These are phyloP conservation scores for Mortierella sp. DNA, from an alignment of 371 early-diverging fungal species.

Conservation along the genomic window DNA sequence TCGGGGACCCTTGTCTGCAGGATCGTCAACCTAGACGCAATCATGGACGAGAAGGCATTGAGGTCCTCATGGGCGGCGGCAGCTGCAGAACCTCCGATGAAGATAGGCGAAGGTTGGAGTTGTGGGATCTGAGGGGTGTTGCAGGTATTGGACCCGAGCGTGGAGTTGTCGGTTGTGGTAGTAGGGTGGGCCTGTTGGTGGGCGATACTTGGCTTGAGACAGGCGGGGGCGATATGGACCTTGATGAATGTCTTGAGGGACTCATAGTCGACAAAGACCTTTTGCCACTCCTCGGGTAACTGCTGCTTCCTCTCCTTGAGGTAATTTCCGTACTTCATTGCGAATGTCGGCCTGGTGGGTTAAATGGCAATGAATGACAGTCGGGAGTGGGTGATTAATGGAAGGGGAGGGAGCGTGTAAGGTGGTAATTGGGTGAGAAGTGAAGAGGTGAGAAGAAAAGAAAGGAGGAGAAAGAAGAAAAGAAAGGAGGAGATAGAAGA, in stretches of 20 bases:
- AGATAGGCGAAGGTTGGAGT: constrained; percentile 9
- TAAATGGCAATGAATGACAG: no score
- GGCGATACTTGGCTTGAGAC: constrained; percentile 56
- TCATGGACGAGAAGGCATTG: constrained; percentile 44
- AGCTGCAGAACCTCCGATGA: not conserved
- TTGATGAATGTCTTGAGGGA: constrained; percentile 76
- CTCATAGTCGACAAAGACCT: constrained; percentile 74
- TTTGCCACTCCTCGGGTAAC: constrained; percentile 72
- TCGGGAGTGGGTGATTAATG: no score
- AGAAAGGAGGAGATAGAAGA: not conserved
- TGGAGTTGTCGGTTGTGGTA: not conserved
- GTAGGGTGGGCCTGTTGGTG: constrained; percentile 27
- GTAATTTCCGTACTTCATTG: constrained; percentile 85
- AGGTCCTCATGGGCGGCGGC: constrained; percentile 30
- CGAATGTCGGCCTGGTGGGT: no score
- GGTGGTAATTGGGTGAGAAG: not conserved
- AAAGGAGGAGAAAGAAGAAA: not conserved
- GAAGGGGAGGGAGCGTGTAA: not conserved
- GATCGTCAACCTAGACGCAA: constrained; percentile 43
- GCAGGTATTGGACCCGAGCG: constrained; percentile 8
- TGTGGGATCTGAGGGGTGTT: not conserved
- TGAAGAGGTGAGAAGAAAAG: not conserved
- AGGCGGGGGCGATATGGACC: constrained; percentile 61
- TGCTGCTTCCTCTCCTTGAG: constrained; percentile 72
- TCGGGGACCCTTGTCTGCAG: constrained; percentile 58